Conservation (phyloP, 2,329 filamentous ascomycete species). For the Fusarium solani-melongenae region DNA sequence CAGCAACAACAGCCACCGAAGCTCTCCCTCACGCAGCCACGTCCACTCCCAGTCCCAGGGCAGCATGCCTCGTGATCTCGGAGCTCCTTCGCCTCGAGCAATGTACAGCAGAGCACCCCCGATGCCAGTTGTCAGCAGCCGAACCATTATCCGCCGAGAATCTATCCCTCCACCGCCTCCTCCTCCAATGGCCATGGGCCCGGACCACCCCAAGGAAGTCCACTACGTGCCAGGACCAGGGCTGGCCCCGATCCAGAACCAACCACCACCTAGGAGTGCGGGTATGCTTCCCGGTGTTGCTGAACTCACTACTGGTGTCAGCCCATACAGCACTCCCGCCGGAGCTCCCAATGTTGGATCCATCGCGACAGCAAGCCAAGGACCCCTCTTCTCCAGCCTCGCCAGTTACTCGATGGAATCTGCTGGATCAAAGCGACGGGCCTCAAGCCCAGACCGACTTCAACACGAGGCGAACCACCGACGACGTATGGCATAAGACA, state of each 20-base stretch:
- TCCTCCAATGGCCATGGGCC: slow-evolving; percentile 44
- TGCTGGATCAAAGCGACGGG: slow-evolving; percentile 62
- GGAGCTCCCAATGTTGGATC: slow-evolving; percentile 47
- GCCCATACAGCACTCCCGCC: slow-evolving; percentile 66
- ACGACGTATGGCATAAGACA: slow-evolving; percentile 46
- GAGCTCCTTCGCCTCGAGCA: slow-evolving; percentile 53
- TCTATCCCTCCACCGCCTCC: slow-evolving; percentile 49
- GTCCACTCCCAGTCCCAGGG: slow-evolving; percentile 61
- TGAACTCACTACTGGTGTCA: slow-evolving; percentile 72
- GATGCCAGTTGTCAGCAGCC: slow-evolving; percentile 48
- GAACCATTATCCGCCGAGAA: slow-evolving; percentile 56
- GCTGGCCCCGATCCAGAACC: slow-evolving; percentile 65
- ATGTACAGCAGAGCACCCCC: slow-evolving; percentile 53
- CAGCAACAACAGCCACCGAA: slow-evolving; percentile 51
- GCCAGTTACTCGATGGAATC: slow-evolving; percentile 52
- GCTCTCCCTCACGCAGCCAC: slow-evolving; percentile 52
- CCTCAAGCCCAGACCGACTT: slow-evolving; percentile 58
- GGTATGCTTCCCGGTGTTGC: slow-evolving; percentile 69
- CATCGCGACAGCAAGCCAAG: slow-evolving; percentile 50
- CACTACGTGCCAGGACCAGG: slow-evolving; percentile 53
- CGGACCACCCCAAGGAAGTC: slow-evolving; percentile 45
- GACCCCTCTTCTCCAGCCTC: slow-evolving; percentile 49
- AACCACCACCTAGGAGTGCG: slow-evolving; percentile 51
- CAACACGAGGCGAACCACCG: slow-evolving; percentile 59
- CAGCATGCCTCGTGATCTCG: slow-evolving; percentile 56